Conservation (phyloP, 352 stramenopile species). For the Aphanomyces euteiches region DNA sequence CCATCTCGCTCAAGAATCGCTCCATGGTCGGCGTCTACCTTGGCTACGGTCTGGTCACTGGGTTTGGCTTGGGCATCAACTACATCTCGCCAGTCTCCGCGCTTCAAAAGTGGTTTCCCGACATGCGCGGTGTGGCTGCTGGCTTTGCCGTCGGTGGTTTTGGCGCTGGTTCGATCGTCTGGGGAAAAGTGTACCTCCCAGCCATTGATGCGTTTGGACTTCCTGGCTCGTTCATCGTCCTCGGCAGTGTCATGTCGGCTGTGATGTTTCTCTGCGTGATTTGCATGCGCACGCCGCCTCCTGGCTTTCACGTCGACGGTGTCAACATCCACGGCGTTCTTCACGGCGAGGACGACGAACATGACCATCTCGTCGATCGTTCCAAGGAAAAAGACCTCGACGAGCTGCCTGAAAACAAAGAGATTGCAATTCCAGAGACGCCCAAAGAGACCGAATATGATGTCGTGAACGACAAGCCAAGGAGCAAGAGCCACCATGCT, state of each 20-base stretch:
- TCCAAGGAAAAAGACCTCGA: too few species aligned
- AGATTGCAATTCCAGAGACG: too few species aligned
- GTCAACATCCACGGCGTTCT: conserved; percentile 58
- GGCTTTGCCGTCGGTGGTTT: conserved; percentile 62
- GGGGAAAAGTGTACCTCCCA: conserved; percentile 57
- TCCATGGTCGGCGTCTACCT: conserved; percentile 54
- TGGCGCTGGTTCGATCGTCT: conserved; percentile 54
- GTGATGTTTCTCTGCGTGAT: conserved; percentile 50
- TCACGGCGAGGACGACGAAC: neutral
- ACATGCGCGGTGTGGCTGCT: conserved; percentile 60
- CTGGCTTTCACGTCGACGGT: conserved; percentile 43
- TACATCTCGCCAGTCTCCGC: conserved; percentile 66
- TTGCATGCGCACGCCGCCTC: conserved; percentile 45
- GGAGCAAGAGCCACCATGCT: conserved; percentile 36
- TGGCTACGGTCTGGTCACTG: conserved; percentile 62
- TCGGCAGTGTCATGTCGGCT: conserved; percentile 42
- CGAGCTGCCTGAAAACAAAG: too few species aligned
- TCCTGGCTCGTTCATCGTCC: conserved; percentile 48
- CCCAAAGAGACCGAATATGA: neutral
- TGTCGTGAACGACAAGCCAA: conserved; percentile 29
- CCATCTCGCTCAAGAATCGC: conserved; percentile 50
- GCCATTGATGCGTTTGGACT: conserved; percentile 47
- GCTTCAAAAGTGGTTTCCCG: conserved; percentile 72
- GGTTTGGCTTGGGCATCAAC: conserved; percentile 59
- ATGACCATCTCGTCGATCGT: too few species aligned